These are phyloP conservation scores for Zasmidium cellare DNA, from an alignment of 2,329 filamentous ascomycete genomes.

Conservation along the genomic window DNA sequence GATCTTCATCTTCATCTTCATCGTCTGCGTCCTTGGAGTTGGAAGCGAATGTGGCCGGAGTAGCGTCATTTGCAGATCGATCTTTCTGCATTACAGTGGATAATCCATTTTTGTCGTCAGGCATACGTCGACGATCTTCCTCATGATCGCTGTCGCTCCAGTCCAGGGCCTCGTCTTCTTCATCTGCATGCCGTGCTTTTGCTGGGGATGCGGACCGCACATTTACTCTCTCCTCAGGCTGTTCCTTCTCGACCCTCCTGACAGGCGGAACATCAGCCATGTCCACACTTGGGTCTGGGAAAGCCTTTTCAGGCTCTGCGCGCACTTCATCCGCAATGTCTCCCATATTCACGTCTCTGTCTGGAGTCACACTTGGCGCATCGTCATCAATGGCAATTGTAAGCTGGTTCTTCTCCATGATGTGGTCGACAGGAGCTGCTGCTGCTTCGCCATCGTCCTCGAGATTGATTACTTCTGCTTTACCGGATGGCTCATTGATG, in stretches of 20 bases:
- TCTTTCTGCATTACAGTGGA: neutral
- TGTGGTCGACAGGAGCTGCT: neutral
- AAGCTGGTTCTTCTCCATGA: too few species aligned
- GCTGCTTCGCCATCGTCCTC: slow-evolving; percentile 25
- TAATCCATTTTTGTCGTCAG: neutral
- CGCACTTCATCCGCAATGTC: slow-evolving; percentile 46
- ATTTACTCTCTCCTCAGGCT: too few species aligned
- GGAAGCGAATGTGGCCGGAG: neutral
- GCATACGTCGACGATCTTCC: neutral
- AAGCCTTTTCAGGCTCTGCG: slow-evolving; percentile 40
- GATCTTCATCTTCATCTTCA: slow-evolving; percentile 7
- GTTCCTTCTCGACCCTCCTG: slow-evolving; percentile 1
- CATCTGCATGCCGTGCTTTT: too few species aligned
- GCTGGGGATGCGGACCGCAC: too few species aligned
- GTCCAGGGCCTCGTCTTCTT: slow-evolving; percentile 42
- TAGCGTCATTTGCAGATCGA: too few species aligned
- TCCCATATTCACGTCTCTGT: slow-evolving; percentile 37
- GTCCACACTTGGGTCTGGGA: neutral
- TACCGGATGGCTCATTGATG: slow-evolving; percentile 38
- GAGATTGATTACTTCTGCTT: slow-evolving; percentile 43
- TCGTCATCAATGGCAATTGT: neutral
- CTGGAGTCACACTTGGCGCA: neutral
- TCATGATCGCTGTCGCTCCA: slow-evolving; percentile 57
- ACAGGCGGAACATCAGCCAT: neutral
- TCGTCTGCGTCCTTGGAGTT: neutral